Conservation (phyloP, 306 rosid species). For the Rubus parviflorus region DNA sequence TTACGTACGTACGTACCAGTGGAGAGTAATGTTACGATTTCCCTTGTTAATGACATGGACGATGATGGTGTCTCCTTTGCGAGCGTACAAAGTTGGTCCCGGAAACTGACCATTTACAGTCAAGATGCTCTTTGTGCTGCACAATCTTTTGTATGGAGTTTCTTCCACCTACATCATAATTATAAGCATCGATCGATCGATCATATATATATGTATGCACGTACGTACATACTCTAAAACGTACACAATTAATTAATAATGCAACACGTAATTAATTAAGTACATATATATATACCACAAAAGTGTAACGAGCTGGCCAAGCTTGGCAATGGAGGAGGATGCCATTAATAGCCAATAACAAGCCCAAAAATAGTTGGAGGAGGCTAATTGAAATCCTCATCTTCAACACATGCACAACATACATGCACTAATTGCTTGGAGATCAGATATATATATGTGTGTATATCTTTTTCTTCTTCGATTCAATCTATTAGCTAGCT, state of each 20-base stretch:
- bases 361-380: neutral
- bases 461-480: too few species aligned
- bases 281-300: constrained; percentile 19
- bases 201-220: neutral
- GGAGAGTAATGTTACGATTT: constrained; percentile 47
- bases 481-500: too few species aligned
- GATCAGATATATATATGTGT: too few species aligned
- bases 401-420: neutral
- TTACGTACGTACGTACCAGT: constrained; percentile 40
- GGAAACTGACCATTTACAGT: constrained; percentile 53
- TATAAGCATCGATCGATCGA: neutral
- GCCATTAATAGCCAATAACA: constrained; percentile 3
- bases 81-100: constrained; percentile 43
- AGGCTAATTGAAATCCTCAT: neutral
- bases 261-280: neutral
- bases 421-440: too few species aligned
- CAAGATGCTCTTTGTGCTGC: constrained; percentile 47
- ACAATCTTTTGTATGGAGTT: constrained; percentile 25
- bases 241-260: too few species aligned
- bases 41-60: constrained; percentile 45
- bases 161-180: constrained; percentile 22
- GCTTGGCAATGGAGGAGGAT: constrained; percentile 29
- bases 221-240: too few species aligned
- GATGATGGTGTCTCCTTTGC: constrained; percentile 37
- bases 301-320: constrained; percentile 21